Evolutionary conservation across 176 grass and related monocot species (phyloP).

Genomic region (Oropetium thomaeum): DNA sequence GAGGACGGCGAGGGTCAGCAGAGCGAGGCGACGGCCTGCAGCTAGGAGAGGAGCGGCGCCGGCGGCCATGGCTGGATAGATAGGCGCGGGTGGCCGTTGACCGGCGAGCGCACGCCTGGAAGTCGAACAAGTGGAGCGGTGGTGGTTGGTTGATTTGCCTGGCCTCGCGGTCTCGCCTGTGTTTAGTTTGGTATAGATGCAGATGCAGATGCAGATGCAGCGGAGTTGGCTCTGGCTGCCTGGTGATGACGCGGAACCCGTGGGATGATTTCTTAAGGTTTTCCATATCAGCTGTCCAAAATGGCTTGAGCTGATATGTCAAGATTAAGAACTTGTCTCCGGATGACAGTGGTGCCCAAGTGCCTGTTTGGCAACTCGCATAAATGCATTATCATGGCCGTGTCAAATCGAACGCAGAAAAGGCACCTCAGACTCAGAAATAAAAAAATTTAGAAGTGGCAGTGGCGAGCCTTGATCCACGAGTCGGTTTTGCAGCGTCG

Average conservation of each 20-base stretch:
- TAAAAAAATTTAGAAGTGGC: background rate
- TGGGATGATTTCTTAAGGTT: background rate
- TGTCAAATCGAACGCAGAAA: background rate
- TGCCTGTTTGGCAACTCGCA: background rate
- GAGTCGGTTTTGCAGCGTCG: background rate
- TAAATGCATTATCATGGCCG: background rate
- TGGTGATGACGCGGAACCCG: background rate
- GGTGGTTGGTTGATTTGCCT: background rate
- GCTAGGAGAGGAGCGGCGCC: background rate
- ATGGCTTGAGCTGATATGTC: background rate
- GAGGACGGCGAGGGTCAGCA: slow-evolving; percentile 18
- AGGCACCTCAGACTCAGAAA: background rate
- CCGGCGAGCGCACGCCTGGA: background rate
- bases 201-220: too few species aligned
- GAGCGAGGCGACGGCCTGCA: background rate
- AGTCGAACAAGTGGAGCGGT: background rate
- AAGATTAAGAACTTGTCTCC: background rate
- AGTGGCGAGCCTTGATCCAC: slow-evolving; percentile 33
- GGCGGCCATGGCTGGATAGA: slow-evolving; percentile 17
- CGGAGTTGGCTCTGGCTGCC: too few species aligned
- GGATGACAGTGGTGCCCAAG: background rate
- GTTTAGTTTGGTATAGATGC: background rate
- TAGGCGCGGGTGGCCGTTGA: background rate
- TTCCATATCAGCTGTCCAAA: background rate
- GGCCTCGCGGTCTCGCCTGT: too few species aligned